Evolutionary conservation across 495 filamentous ascomycete genomes (phyloP).

Genomic region (Halenospora varia): DNA sequence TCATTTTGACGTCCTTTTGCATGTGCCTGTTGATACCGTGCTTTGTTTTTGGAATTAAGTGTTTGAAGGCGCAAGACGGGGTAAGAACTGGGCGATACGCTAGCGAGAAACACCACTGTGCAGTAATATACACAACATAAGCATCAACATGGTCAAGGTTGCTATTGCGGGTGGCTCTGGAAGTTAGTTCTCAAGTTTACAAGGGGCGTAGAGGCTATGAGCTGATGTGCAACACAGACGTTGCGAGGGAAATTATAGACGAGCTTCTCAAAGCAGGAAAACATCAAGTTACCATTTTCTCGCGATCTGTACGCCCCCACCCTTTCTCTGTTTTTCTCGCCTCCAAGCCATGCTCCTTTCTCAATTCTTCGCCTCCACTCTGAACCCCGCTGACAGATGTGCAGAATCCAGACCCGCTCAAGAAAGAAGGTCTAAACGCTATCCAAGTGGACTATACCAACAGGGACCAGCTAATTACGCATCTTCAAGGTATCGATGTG

Average conservation of each 20-base stretch:
- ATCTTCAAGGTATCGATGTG: conserved; percentile 39
- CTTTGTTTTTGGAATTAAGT: no score
- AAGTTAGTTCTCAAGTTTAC: conserved; percentile 30
- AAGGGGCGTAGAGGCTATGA: conserved; percentile 28
- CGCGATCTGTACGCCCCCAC: background rate
- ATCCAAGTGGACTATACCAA: conserved; percentile 1
- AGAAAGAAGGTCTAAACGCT: background rate
- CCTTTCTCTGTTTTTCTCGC: background rate
- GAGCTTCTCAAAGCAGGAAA: background rate
- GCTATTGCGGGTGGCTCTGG: conserved; percentile 49
- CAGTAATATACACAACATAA: no score
- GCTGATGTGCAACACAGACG: background rate
- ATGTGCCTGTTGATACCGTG: no score
- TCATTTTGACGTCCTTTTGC: no score
- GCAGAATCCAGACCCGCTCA: background rate
- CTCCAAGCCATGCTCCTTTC: background rate
- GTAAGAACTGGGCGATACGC: no score
- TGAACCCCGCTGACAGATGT: background rate
- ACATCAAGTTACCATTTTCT: background rate
- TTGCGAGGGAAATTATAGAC: background rate
- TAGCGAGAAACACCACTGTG: no score
- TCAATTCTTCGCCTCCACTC: no score
- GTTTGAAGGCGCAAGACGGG: no score
- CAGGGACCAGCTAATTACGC: background rate
- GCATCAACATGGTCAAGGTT: conserved; percentile 58